Percentiles rank a stretch among this genome's conserved stretches.
phyloP scores from a whole-genome alignment of 768 basidiomycete genomes.

The Mycena kentingensis region DNA sequence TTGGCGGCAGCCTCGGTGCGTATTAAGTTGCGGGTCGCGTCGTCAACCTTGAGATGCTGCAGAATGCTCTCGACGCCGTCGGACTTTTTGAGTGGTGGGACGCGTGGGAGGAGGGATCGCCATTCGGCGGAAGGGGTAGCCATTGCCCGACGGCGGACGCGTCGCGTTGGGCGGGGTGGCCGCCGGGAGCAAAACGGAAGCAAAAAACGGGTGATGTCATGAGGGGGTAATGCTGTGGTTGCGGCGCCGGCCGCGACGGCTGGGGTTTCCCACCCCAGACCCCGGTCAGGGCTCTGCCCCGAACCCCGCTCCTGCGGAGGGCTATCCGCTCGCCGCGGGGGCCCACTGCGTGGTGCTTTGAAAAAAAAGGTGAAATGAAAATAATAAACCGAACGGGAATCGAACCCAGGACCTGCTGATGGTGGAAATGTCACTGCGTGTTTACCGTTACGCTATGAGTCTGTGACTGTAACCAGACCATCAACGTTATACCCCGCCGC shows the following conservation, averaged over 20 bases:
- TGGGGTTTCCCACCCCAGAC: not conserved
- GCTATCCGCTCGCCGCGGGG: too few species aligned
- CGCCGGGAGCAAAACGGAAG: not conserved
- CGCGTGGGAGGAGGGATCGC: not conserved
- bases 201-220: not conserved
- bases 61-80: not conserved
- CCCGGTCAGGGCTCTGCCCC: not conserved
- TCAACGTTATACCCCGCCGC: too few species aligned
- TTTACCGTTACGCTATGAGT: too few species aligned
- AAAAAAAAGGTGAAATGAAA: too few species aligned
- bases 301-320: not conserved
- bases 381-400: too few species aligned
- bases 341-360: not conserved
- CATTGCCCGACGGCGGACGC: not conserved
- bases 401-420: too few species aligned
- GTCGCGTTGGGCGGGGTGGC: not conserved
- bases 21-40: not conserved
- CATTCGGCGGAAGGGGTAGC: not conserved
- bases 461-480: too few species aligned
- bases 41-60: not conserved
- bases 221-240: not conserved
- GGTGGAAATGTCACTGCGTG: too few species aligned
- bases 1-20: too few species aligned
- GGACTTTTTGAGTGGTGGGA: not conserved
- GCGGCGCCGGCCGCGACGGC: not conserved